Conservation (phyloP, 768 basidiomycete species). For the Suillus bovinus region DNA sequence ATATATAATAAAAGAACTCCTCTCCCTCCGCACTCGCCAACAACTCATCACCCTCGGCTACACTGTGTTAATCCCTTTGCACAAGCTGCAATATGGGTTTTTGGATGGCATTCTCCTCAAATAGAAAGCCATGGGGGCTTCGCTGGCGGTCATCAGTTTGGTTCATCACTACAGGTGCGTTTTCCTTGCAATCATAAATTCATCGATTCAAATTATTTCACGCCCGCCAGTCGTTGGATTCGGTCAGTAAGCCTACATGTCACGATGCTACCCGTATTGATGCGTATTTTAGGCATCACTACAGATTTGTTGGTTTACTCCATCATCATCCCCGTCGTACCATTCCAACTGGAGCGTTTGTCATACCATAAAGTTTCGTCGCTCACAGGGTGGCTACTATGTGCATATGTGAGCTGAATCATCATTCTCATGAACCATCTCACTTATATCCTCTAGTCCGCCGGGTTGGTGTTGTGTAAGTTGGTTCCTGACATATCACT, state of each 20-base stretch:
- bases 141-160: slow-evolving; percentile 59
- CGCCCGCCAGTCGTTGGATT: slow-evolving; percentile 44
- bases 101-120: background rate
- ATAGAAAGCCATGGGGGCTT: slow-evolving; percentile 42
- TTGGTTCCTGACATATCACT: slow-evolving; percentile 2
- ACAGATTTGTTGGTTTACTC: slow-evolving; percentile 63
- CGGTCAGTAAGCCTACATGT: slow-evolving; percentile 33
- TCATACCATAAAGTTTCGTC: slow-evolving; percentile 47
- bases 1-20: slow-evolving; percentile 1
- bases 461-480: slow-evolving; percentile 56
- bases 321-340: slow-evolving; percentile 61
- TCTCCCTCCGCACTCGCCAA: background rate
- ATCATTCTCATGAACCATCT: background rate
- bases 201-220: slow-evolving; percentile 6
- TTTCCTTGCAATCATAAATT: background rate
- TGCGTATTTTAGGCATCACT: slow-evolving; percentile 31
- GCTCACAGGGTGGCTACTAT: slow-evolving; percentile 60
- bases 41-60: slow-evolving; percentile 14
- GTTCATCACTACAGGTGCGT: slow-evolving; percentile 50
- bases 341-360: slow-evolving; percentile 58
- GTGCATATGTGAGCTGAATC: slow-evolving; percentile 48
- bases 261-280: background rate
- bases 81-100: background rate
- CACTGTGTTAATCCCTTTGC: slow-evolving; percentile 4
- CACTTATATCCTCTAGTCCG: slow-evolving; percentile 41